These are phyloP conservation scores for Cymodocea nodosa DNA, from an alignment of 116 monocot genomes.

Conservation along the genomic window DNA sequence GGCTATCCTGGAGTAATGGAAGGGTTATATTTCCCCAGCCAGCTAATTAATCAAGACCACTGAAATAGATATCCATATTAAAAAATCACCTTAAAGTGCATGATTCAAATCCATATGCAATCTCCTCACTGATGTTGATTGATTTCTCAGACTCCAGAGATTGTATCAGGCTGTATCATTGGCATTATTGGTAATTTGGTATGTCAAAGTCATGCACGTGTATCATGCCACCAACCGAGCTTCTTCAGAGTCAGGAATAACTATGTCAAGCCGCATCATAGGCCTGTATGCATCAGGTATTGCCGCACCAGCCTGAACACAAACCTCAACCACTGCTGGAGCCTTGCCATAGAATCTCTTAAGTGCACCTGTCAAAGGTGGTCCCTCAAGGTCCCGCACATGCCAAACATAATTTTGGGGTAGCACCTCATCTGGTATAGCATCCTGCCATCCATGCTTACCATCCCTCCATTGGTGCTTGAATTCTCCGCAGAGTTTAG, in stretches of 20 bases:
- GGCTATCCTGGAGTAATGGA: no score
- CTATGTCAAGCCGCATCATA: slow-evolving; percentile 86
- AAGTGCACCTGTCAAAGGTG: slow-evolving; percentile 35
- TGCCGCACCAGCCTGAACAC: slow-evolving; percentile 81
- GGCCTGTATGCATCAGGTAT: slow-evolving; percentile 64
- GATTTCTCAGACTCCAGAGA: not conserved
- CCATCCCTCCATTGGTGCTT: slow-evolving; percentile 98
- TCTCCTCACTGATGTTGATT: not conserved
- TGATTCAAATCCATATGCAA: not conserved
- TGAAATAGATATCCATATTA: no score
- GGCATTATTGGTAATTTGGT: not conserved
- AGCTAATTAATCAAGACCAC: no score
- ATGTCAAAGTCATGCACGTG: not conserved
- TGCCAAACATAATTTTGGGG: slow-evolving; percentile 89
- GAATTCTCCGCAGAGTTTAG: slow-evolving; percentile 80
- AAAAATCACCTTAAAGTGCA: no score
- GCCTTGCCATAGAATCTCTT: slow-evolving; percentile 88
- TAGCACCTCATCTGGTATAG: slow-evolving; percentile 60
- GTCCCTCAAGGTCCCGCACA: slow-evolving; percentile 40
- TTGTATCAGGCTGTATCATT: not conserved
- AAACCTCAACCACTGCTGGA: slow-evolving; percentile 80
- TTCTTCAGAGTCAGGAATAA: slow-evolving; percentile 73
- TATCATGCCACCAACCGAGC: slow-evolving; percentile 49
- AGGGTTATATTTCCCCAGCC: no score
- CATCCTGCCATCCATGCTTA: slow-evolving; percentile 97